Evolutionary conservation across 208 protist genomes (phyloP), one percentile per base, ranked within the genome.

Genomic region (Sergeia podlipaevii): DNA sequence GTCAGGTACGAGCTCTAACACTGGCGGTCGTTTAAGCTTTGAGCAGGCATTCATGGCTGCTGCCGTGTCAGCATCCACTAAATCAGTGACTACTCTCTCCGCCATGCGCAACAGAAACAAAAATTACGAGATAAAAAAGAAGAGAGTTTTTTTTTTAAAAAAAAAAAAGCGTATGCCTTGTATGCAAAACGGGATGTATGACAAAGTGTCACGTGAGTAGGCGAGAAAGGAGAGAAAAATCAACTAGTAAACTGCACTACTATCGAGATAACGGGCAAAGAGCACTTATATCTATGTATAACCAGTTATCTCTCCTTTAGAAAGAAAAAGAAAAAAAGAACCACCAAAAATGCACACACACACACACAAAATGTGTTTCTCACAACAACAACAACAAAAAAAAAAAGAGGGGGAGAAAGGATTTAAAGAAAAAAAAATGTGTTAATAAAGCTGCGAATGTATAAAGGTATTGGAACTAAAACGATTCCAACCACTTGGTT

Each of bases 81-180:
- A n/a, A n/a, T n/a, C n/a, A n/a, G n/a, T n/a, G n/a, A n/a, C n/a
- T n/a, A n/a, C n/a, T n/a, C n/a, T n/a, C n/a, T n/a, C n/a, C n/a
- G n/a, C n/a, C n/a, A n/a, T n/a, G n/a, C n/a, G n/a, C n/a, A 44
- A 26, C 17, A 44, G 39, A 44, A 20, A 5, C 39, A 44, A 45
- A n/a, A 47, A 48, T 23, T 39, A 48, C 21, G 3, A 59, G 48
- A 18, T 24, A 45, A 46, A 36, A 37, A 59, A 47, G 17, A 26
- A 2, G 15, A 48, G 23, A 5, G 17, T 4, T 6, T 8, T 4
- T 34, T 6, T 6, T 8, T 7, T 20, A 45, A 45, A 45, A 45
- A 20, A 45, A 45, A 17, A 20, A 45, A 6, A 17, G 17, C 17
- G n/a, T n/a, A n/a, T n/a, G n/a, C n/a, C n/a, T n/a, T n/a, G n/a